Evolutionary conservation across 1,284 basidiomycete genomes (phyloP).

Genomic region (Termitomyces sp.): DNA sequence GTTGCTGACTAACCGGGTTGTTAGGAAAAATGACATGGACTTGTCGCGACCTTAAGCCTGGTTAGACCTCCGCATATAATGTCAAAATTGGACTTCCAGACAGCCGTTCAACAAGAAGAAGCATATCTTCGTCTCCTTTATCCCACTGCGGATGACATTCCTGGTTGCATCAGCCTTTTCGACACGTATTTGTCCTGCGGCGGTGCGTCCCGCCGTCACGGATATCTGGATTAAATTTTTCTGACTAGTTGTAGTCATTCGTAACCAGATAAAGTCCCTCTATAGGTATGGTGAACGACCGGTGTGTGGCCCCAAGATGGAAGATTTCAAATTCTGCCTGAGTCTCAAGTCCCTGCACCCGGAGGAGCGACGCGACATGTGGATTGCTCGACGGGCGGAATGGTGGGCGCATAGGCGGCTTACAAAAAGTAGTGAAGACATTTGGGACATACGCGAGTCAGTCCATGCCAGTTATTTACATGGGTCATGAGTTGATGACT

Average conservation of each 20-base stretch:
- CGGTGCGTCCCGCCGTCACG: conserved; percentile 36
- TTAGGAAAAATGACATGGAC: neutral
- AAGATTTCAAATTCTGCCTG: conserved; percentile 96
- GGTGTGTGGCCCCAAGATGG: conserved; percentile 75
- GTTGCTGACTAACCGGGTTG: neutral
- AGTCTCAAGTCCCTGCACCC: conserved; percentile 74
- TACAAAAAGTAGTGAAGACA: conserved; percentile 82
- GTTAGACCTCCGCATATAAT: conserved; percentile 21
- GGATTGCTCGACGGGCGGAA: conserved; percentile 84
- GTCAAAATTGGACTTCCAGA: conserved; percentile 44
- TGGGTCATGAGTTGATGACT: neutral
- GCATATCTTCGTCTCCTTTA: conserved; percentile 56
- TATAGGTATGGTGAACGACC: conserved; percentile 84
- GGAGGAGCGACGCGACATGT: conserved; percentile 75
- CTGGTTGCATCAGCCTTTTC: conserved; percentile 73
- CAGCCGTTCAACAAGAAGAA: conserved; percentile 59
- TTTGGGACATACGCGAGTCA: conserved; percentile 86
- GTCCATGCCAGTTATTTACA: conserved; percentile 11
- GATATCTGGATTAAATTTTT: neutral
- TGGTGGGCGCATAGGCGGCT: conserved; percentile 84
- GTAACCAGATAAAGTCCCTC: conserved; percentile 77
- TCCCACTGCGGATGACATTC: conserved; percentile 75
- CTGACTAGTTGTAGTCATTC: conserved; percentile 51
- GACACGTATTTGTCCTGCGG: conserved; percentile 80
- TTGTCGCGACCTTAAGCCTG: neutral